Evolutionary conservation across 2,329 filamentous ascomycete genomes (phyloP), one percentile per base, ranked within the genome.

Genomic region (Aureobasidium uvarum): DNA sequence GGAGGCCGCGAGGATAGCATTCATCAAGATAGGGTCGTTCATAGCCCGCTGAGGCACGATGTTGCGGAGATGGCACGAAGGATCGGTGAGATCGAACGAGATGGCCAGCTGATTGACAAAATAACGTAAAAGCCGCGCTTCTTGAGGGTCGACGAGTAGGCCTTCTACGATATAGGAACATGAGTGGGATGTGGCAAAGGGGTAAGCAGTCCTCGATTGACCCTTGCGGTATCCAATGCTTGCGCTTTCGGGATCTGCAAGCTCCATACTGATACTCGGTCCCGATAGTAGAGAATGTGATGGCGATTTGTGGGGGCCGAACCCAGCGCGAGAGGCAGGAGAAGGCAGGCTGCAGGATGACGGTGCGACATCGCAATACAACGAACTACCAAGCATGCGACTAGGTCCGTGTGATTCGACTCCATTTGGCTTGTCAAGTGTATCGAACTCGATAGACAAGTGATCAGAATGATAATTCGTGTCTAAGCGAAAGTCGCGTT

Each of bases 1-100:
- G 0, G 84, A 81, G 4, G 86, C 76, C 1, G 84, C 84, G 48
- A 85, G 79, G 31, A 86, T 84, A 25, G 84, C 84, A 64, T 85
- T 84, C 14, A 85, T 75, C 4, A 87, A 76, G 2, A 82, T 80
- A 0, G 81, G 81, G 62, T 80, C 84, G 1, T 74, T 78, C 14
- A 78, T 78, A 4, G 85, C 83, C 23, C 81, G 77, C 63, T 81
- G 78, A 0, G 85, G 85, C 0, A 86, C 84, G 6, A 83, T 75
- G 0, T 79, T 76, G 64, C 82, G 80, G 68, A 87, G 87, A 66
- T 84, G 83, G 20, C 72, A 68, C n/a, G 71, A 65, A 13, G 72
- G 69, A 67, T 76, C 74, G 43, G 45, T 46, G 25, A 50, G 46
- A 33, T 50, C 46, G 16, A 50, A 50, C 14, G 46, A 50, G 10